Conservation (phyloP, 202 grass and related monocot genomes). For the Panicum hallii region DNA sequence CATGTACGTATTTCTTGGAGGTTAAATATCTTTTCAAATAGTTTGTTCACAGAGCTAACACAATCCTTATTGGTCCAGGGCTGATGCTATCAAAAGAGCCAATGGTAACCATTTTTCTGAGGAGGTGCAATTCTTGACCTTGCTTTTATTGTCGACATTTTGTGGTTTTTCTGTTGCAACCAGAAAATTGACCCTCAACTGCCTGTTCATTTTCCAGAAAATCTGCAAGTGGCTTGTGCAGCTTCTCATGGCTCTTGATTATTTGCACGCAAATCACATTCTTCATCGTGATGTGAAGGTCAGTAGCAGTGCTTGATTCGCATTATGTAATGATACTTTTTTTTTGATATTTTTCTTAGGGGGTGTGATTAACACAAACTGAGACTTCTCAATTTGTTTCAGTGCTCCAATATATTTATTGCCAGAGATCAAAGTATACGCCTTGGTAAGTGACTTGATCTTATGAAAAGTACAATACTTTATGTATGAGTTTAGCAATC, state of each 20-base stretch:
- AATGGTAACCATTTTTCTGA: conserved; percentile 80
- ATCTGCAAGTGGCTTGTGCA: conserved; percentile 97
- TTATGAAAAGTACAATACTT: conserved; percentile 31
- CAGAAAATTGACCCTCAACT: neutral
- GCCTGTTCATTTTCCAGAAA: conserved; percentile 60
- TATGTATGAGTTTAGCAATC: conserved; percentile 44
- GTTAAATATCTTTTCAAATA: conserved; percentile 30
- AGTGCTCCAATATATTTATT: conserved; percentile 98
- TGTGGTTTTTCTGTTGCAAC: conserved; percentile 26
- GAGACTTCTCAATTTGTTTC: conserved; percentile 51
- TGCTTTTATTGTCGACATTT: conserved; percentile 7
- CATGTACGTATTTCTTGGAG: conserved; percentile 73
- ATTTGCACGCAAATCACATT: conserved; percentile 95
- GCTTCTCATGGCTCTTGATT: conserved; percentile 97
- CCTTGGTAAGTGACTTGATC: conserved; percentile 61
- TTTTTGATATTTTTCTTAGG: conserved; percentile 5
- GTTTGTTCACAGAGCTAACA: conserved; percentile 32
- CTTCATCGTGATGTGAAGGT: conserved; percentile 99
- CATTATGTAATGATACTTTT: neutral
- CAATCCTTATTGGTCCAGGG: conserved; percentile 54
- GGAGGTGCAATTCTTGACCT: conserved; percentile 56
- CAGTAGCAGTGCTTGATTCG: conserved; percentile 18
- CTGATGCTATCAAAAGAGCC: conserved; percentile 92
- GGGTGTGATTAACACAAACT: conserved; percentile 29
- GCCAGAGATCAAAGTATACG: conserved; percentile 93